These are phyloP conservation scores for Gliomastix tumulicola DNA, from an alignment of 2,329 filamentous ascomycete genomes.

Conservation along the genomic window DNA sequence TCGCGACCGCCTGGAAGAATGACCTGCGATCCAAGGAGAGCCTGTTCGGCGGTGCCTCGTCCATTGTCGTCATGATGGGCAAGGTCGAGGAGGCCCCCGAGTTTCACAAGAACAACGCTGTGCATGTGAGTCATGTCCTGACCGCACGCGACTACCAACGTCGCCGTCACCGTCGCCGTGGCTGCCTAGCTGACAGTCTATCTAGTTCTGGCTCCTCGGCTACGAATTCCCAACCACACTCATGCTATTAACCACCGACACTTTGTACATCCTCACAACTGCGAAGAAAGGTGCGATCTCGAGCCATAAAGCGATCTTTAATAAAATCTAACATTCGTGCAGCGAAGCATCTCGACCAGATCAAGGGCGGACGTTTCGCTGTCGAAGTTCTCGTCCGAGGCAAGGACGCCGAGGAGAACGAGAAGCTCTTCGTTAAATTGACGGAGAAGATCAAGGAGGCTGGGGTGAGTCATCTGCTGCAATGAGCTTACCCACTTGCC, in stretches of 20 bases:
- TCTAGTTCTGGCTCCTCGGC: conserved; percentile 92
- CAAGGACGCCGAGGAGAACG: conserved; percentile 87
- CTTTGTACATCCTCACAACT: conserved; percentile 87
- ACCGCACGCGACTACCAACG: too few relatives aligned
- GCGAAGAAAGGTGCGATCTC: conserved; percentile 79
- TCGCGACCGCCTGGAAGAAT: conserved; percentile 90
- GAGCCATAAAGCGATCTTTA: background rate
- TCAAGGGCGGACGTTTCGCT: conserved; percentile 87
- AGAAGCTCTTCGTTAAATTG: conserved; percentile 81
- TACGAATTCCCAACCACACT: conserved; percentile 98
- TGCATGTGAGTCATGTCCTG: conserved; percentile 74
- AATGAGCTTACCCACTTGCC: background rate
- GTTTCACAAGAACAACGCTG: conserved; percentile 93
- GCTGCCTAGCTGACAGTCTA: too few relatives aligned
- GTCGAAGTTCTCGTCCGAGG: conserved; percentile 87
- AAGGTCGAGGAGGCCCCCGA: conserved; percentile 84
- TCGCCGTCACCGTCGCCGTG: too few relatives aligned
- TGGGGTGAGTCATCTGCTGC: conserved; percentile 55
- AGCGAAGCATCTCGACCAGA: conserved; percentile 89
- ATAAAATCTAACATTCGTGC: conserved; percentile 20
- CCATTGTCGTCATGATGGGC: conserved; percentile 86
- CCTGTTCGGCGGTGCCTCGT: conserved; percentile 78
- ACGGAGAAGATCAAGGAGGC: conserved; percentile 80
- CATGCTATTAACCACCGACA: conserved; percentile 84
- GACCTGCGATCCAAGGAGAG: conserved; percentile 85